Base-by-base conservation (phyloP, 495 filamentous ascomycete species). In the Neurospora cerealis region DNA sequence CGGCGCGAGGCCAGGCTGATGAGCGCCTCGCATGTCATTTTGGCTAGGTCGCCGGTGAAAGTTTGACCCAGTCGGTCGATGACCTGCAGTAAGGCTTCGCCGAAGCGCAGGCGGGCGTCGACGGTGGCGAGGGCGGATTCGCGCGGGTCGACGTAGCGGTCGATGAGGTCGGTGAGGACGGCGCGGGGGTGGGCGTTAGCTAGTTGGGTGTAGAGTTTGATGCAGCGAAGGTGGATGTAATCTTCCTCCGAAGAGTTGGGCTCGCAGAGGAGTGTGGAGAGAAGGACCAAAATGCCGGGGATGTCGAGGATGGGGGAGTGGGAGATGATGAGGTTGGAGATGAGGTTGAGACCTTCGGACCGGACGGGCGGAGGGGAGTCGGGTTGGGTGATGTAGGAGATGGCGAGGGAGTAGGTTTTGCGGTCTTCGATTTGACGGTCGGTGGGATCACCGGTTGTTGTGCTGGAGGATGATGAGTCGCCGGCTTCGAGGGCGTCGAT, bases 301-400 rank as follows among this genome's bases (percentile, higher is more conserved):
- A 94, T 89, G 78, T 96, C 91, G 69, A 95, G 83, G 17, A 92
- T 84, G 0, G 92, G 86, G 11, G 87, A 92, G 21, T 84, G 79
- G 21, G 87, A 83, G 38, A 84, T 83, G 75, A 96, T 89, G 21
- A 97, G 81, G 39, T 83, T 83, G 0, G 89, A 88, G 19, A 96
- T 81, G 1, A 93, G 86, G 28, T 90, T 89, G 42, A 97, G 88
- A 11, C 93, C 93, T 79, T 96, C 92, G 6, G 89, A 90, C 38
- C 93, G 89, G 11, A 95, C 90, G 0, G 93, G 93, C 8, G 93
- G 88, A 0, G 93, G 89, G 0, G 90, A 87, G 72, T 93, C 92
- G 1, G 80, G 71, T 38, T 82, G 78, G 24, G 90, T 90, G 72
- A 96, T 89, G 77, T 95, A 93, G 1, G 86, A 88, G 38, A 96